These are phyloP conservation scores for Leccinum broughii DNA, from an alignment of 768 basidiomycete species.

Conservation along the genomic window DNA sequence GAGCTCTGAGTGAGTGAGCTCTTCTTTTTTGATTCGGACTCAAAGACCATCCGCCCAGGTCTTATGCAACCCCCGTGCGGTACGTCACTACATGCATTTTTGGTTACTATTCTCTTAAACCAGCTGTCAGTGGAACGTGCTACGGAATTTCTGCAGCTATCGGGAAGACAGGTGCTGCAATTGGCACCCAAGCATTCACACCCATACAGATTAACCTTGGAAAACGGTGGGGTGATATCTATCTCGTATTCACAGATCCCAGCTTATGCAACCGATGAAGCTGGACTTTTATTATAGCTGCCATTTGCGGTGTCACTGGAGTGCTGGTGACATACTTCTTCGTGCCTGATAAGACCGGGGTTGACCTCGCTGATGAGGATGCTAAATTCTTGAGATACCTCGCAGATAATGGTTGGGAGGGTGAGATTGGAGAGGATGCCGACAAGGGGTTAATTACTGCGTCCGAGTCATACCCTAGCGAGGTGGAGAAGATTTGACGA, in stretches of 20 bases:
- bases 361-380: constrained; percentile 68
- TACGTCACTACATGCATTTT: constrained; percentile 20
- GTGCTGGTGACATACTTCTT: constrained; percentile 68
- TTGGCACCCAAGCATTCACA: constrained; percentile 70
- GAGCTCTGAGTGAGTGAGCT: constrained; percentile 55
- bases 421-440: constrained; percentile 59
- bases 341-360: constrained; percentile 65
- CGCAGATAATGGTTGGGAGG: constrained; percentile 63
- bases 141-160: constrained; percentile 70
- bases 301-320: constrained; percentile 64
- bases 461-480: constrained; percentile 5
- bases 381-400: constrained; percentile 60
- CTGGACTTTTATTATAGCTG: constrained; percentile 69
- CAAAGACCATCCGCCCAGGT: constrained; percentile 36
- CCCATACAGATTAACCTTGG: constrained; percentile 70
- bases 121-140: constrained; percentile 53
- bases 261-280: constrained; percentile 29
- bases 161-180: constrained; percentile 71
- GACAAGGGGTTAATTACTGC: constrained; percentile 32
- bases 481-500: constrained; percentile 10
- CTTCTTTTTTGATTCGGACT: constrained; percentile 4
- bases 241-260: not conserved
- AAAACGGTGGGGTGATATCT: constrained; percentile 43
- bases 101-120: not conserved
- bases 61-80: constrained; percentile 65